Base-by-base conservation (phyloP, 2,329 filamentous ascomycete genomes). In the Fusarium fracticaudum region DNA sequence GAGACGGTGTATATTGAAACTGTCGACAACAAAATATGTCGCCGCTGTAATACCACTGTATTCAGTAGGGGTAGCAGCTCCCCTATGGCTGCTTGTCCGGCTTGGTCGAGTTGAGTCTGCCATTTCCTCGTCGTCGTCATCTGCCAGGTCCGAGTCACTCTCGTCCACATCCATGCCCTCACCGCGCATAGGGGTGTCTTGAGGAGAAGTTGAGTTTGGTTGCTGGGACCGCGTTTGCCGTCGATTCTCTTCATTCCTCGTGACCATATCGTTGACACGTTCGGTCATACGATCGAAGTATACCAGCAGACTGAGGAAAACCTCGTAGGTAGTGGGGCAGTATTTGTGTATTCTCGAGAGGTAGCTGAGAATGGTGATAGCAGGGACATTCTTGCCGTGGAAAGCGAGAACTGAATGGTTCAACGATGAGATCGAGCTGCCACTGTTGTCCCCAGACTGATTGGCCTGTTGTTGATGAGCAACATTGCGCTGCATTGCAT, bases 201-300 rank as follows among this genome's bases (percentile, higher is more conserved):
- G 70, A 22, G 77, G 37, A 48, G 73, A 10, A 40, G 58, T 33
- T 61, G 65, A 15, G 47, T 64, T 50, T 59, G 71, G 40, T 64
- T 71, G 48, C 26, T 59, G 50, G 57, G 70, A 15, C 53, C 75
- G 51, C 43, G 69, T 50, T 50, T 70, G 57, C 67, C 83, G 84
- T 70, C 85, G 82, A 76, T 85, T 80, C 83, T 90, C 85, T 83
- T 88, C 92, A 79, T 88, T 90, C 80, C 92, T 90, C 81, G 93
- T 88, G 12, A 94, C 92, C 66, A 92, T 88, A 50, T 93, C 92
- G 80, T 98, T 98, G 67, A 98, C 95, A 67, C 94, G 90, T 82
- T 98, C 96, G 48, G 96, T 98, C 96, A 99, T 99, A 71, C 96
- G 93, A 82, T 99, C 96, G 83, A 99, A 99, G 83, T 98, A 99